Evolutionary conservation across 1,284 basidiomycete species (phyloP).

Genomic region (Singerocomus rubriflavus): DNA sequence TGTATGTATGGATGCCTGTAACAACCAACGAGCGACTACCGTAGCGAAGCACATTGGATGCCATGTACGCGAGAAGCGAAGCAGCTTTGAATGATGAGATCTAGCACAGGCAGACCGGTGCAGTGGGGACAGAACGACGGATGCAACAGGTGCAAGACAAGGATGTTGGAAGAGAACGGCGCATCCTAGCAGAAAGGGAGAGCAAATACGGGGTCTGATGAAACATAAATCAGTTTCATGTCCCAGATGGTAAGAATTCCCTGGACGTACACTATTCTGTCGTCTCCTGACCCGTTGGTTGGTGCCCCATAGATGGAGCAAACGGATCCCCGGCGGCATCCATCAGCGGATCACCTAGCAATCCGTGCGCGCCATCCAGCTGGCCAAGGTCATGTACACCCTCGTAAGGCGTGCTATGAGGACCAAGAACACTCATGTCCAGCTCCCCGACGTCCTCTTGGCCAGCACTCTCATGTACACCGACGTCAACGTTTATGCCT

Average conservation of each 20-base stretch:
- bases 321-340: slow-evolving; percentile 61
- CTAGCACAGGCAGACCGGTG: not conserved
- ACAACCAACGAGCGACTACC: not conserved
- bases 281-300: slow-evolving; percentile 12
- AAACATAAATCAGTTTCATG: slow-evolving; percentile 6
- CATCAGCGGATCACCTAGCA: slow-evolving; percentile 62
- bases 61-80: not conserved
- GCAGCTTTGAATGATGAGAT: not conserved
- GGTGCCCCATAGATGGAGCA: slow-evolving; percentile 25
- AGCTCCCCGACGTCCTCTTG: slow-evolving; percentile 41
- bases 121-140: not conserved
- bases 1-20: not conserved
- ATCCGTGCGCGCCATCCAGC: slow-evolving; percentile 45
- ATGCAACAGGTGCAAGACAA: not conserved
- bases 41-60: not conserved
- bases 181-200: not conserved
- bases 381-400: slow-evolving; percentile 53
- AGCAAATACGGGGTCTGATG: not conserved
- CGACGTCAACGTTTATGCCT: slow-evolving; percentile 36
- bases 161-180: not conserved
- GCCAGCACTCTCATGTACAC: slow-evolving; percentile 32
- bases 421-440: slow-evolving; percentile 60
- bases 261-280: slow-evolving; percentile 8
- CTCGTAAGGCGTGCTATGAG: slow-evolving; percentile 61
- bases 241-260: too few relatives aligned